Base-by-base conservation (phyloP, 164 flowering plant species). In the Liquidambar formosana region DNA sequence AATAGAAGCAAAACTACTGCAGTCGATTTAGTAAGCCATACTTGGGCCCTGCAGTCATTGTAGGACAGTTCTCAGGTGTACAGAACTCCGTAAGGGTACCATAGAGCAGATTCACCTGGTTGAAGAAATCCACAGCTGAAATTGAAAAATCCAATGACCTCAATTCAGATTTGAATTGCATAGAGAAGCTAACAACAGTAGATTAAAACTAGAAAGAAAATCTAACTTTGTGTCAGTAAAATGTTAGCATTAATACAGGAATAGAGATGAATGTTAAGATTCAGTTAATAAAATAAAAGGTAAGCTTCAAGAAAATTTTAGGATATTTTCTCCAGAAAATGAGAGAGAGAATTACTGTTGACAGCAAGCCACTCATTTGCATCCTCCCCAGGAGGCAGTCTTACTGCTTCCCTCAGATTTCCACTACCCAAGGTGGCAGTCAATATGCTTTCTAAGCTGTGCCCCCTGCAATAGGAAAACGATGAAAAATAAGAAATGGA, bases 11-110 rank as follows among this genome's bases (percentile, higher is more conserved):
- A 27, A 15, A 19, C 22, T 41, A n/a, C 9, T 28, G 46, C 12
- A 33, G 19, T 53, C 47, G 22, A 45, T 41, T 43, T 48, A 70
- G 1, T 53, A 5, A 46, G 45, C 53, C 82, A 79, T 94, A 96
- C 99, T 93, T 96, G 77, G 99, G 98, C 67, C 99, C 99, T 28
- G 99, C 99, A 77, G 98, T 81, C 99, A 96, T 93, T 60, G 98
- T 96, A 67, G 96, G 95, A 77, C 99, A 96, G 79, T 81, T 93
- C 80, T 92, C 98, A 52, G 96, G 80, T 21, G 97, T 96, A 79
- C 99, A 96, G 81, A 96, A 96, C 82, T 96, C 99, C 16, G 99
- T 96, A 67, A 96, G 97, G 52, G 99, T 96, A 57, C 99, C 99
- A 86, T 86, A 96, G 53, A 96, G 97, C 77, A 96, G 86, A 84